phyloP scores from a whole-genome alignment of 352 stramenopile species.

The Pythium utonaiense region DNA sequence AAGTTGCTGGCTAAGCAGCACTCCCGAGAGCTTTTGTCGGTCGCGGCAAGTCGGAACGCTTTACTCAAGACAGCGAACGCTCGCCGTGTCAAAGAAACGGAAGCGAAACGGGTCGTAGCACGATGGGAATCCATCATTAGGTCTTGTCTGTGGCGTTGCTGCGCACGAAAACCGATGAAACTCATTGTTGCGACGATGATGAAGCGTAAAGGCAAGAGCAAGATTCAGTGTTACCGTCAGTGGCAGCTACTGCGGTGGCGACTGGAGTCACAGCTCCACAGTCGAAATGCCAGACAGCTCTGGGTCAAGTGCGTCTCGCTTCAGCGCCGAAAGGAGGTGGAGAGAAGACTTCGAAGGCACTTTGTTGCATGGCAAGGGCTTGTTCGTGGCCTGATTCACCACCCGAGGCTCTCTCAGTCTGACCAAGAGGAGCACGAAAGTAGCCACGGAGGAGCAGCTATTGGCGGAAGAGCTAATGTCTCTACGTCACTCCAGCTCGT shows the following conservation, averaged over 20 bases:
- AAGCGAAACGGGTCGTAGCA: not conserved
- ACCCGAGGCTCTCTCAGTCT: not conserved
- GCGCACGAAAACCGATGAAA: not conserved
- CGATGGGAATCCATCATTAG: not conserved
- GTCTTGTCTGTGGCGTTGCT: not conserved
- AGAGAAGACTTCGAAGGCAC: not conserved
- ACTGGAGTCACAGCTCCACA: not conserved
- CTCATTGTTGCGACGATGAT: not conserved
- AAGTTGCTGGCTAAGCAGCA: not conserved
- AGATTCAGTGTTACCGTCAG: not conserved
- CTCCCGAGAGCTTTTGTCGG: not conserved
- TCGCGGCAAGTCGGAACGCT: not conserved
- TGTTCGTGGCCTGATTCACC: not conserved
- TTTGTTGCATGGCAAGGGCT: not conserved
- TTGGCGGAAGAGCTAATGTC: not conserved
- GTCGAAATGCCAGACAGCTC: not conserved
- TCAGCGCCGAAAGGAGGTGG: not conserved
- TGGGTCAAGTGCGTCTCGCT: not conserved
- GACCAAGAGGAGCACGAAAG: not conserved
- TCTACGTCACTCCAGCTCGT: slow-evolving; percentile 1
- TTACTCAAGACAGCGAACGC: not conserved
- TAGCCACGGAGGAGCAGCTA: not conserved
- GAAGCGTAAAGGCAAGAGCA: not conserved
- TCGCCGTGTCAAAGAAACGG: not conserved
- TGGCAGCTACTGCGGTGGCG: not conserved